Evolutionary conservation across 179 eudicot species (phyloP).

Genomic region (Carnegiea gigantea): DNA sequence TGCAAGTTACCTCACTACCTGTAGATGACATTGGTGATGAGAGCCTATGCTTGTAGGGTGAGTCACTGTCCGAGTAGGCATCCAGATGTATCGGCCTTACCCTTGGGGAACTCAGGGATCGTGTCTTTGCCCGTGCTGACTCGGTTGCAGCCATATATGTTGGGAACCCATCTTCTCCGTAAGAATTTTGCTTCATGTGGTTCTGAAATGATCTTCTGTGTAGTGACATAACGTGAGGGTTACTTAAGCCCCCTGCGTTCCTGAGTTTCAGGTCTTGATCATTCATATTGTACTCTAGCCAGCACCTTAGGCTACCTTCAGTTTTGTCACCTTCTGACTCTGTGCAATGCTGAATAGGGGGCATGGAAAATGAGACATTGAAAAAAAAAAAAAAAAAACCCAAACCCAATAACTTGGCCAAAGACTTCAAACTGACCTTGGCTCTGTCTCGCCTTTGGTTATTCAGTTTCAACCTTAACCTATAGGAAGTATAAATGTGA

Average conservation of each 20-base stretch:
- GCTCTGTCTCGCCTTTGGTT: no score
- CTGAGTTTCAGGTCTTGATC: conserved; percentile 24
- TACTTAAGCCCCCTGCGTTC: not conserved
- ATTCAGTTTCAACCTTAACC: not conserved
- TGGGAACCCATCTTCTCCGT: conserved; percentile 45
- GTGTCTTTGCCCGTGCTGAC: conserved; percentile 67
- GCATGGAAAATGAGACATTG: not conserved
- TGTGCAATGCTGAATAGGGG: conserved; percentile 46
- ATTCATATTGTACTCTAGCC: conserved; percentile 66
- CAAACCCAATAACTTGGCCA: not conserved
- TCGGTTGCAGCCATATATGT: conserved; percentile 85
- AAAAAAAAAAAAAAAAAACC: not conserved
- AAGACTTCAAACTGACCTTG: not conserved
- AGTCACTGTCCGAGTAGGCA: conserved; percentile 55
- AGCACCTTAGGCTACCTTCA: conserved; percentile 44
- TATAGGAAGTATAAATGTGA: no score
- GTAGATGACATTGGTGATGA: conserved; percentile 65
- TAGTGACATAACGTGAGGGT: not conserved
- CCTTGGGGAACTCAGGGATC: conserved; percentile 77
- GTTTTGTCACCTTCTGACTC: conserved; percentile 51
- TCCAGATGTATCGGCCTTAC: conserved; percentile 47
- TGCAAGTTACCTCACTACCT: conserved; percentile 50
- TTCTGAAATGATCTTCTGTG: conserved; percentile 46
- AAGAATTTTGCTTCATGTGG: conserved; percentile 45
- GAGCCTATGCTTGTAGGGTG: conserved; percentile 63